Conservation (phyloP, 371 early-diverging fungal species). For the Apophysomyces variabilis region DNA sequence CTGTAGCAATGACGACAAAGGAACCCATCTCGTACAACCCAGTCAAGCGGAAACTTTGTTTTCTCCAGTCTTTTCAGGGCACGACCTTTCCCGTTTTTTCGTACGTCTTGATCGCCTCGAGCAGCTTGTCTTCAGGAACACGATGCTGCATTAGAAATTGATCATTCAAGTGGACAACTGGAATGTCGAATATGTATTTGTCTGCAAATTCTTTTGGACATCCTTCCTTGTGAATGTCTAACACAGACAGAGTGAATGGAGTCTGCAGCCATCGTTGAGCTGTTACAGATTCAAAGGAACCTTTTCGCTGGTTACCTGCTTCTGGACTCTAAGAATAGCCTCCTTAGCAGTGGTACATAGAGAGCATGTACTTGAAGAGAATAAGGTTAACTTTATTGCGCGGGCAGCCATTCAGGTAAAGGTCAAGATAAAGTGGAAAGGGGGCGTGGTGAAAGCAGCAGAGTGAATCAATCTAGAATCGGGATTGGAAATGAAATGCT, state of each 20-base stretch:
- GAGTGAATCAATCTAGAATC: too few relatives aligned
- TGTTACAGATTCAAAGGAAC: not conserved
- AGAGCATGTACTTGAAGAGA: conserved; percentile 57
- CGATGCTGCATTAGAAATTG: conserved; percentile 53
- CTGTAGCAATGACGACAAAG: too few relatives aligned
- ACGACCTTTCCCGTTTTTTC: conserved; percentile 37
- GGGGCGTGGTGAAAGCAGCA: too few relatives aligned
- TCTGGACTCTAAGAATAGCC: conserved; percentile 45
- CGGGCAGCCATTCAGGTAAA: conserved; percentile 32
- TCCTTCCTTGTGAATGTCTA: conserved; percentile 52
- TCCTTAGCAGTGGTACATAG: conserved; percentile 53
- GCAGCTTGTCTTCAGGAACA: conserved; percentile 44
- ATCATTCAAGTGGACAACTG: conserved; percentile 54
- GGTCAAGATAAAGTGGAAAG: too few relatives aligned
- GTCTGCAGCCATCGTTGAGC: conserved; percentile 19
- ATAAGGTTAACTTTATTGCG: conserved; percentile 50
- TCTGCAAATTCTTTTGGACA: conserved; percentile 55
- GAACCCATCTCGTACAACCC: too few relatives aligned
- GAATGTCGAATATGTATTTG: conserved; percentile 55
- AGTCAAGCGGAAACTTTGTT: too few relatives aligned
- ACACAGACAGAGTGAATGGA: conserved; percentile 42
- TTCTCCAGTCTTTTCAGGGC: conserved; percentile 15
- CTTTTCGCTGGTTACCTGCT: conserved; percentile 35
- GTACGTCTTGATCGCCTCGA: conserved; percentile 42
- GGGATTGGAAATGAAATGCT: too few relatives aligned